Base-by-base conservation (phyloP, 2,329 filamentous ascomycete genomes). In the Dryadomyces quercivorus region DNA sequence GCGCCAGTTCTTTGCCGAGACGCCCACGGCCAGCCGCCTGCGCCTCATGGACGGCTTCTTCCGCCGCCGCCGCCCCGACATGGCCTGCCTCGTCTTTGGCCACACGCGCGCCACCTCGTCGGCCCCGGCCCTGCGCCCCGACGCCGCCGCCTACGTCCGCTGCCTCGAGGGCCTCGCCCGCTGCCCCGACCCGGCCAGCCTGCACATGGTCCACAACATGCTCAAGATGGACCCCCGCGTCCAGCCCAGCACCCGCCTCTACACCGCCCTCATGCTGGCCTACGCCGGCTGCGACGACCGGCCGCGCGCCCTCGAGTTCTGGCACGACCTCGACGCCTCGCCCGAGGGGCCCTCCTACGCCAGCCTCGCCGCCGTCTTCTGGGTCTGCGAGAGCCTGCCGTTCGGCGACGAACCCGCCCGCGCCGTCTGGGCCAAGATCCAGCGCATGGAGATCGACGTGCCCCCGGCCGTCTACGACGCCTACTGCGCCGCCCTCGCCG, bases 221-320 rank as follows among this genome's bases (percentile, higher is more conserved):
- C 76, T 96, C 60, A 97, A 95, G 70, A 84, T 96, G 67, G 93
- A 98, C 66, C 77, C 84, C n/a, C 79, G 81, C 45, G 77, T 97
- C 42, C 82, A 91, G 61, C 77, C 85, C 5, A 83, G 79, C 61
- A 97, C 92, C 0, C 75, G 73, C 54, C 73, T 97, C 2, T 81
- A 85, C 61, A 97, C 95, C 62, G 82, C 86, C 0, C 72, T 97
- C 50, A 95, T 98, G 83, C 75, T 93, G 13, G 91, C 88, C 0
- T 92, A 95, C 64, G 81, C 82, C 1, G 78, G 80, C 1, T 86
- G 82, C 62, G 86, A 80, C 7, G 75, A 82, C 59, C 75, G 85
- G 0, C 69, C 76, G 34, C 78, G 79, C 54, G 88, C 87, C 1
- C 72, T 95, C 59, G 81, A 84, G 50, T 88, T 89, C 64, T 97